Base-by-base conservation (phyloP, 768 basidiomycete species). In the Rhodosporidiobolus odoratus region DNA sequence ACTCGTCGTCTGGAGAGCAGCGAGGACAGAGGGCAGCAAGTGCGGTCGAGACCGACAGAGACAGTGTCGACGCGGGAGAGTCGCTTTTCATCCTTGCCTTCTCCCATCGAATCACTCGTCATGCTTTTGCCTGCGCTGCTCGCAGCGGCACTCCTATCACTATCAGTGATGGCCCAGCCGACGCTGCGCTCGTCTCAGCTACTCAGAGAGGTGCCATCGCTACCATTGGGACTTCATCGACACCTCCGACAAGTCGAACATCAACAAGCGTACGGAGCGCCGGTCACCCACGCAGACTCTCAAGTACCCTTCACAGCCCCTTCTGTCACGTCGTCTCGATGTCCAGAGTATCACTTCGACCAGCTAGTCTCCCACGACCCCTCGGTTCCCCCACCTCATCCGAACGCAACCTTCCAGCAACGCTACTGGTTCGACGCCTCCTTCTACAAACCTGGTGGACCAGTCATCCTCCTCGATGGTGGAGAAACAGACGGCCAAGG, bases 341-440 rank as follows among this genome's bases (percentile, higher is more conserved):
- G 74, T 40, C 61, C 65, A 9, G 77, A 79, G 6, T 76, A 79
- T 40, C 90, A 85, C 82, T 94, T 95, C 80, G 79, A 83, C 64
- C 93, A 97, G 77, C 91, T 90, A 4, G 80, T 95, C 70, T 91
- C 94, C 77, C 93, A 97, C 78, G 83, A 67, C 35, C 54, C 47
- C 2, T 43, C 35, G 17, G 65, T 65, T 8, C 64, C 65, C 7
- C 72, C 82, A 82, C 43, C 78, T 81, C 19, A 50, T 70, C 80
- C 81, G 16, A 80, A 81, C 52, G 84, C 85, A 52, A 90, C 87
- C 0, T 97, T 91, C 80, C 80, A 84, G 61, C 93, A 98, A 77
- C 85, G 95, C 27, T 99, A 92, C 80, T 99, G 95, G 95, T 83
- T 94, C 45, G 93, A 88, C 77, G 85, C 86, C 27, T 84, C 89